These are phyloP conservation scores for Metschnikowia noctiluminum DNA, from an alignment of 805 yeast genomes.

Conservation along the genomic window DNA sequence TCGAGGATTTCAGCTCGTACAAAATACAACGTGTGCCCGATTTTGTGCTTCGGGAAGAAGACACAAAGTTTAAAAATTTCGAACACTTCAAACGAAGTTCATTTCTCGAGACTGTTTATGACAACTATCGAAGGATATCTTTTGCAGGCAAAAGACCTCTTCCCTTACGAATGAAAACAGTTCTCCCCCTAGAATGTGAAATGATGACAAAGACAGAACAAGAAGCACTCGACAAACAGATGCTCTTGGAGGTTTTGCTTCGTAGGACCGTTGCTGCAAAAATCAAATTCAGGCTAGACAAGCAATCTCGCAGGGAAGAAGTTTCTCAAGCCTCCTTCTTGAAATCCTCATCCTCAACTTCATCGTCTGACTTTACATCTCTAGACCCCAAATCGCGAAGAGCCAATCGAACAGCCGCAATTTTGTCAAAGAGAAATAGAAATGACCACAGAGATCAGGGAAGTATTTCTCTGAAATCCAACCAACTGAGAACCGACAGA, in stretches of 20 bases:
- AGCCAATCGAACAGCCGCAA: neutral
- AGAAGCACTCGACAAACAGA: slow-evolving; percentile 26
- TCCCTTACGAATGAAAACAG: slow-evolving; percentile 28
- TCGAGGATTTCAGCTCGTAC: neutral
- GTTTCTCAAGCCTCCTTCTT: neutral
- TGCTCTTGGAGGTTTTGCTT: slow-evolving; percentile 36
- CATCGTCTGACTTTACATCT: neutral
- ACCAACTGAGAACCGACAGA: neutral
- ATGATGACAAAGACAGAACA: slow-evolving; percentile 25
- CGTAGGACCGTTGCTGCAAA: slow-evolving; percentile 43
- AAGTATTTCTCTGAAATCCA: neutral
- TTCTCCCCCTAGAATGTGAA: slow-evolving; percentile 30
- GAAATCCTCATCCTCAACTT: slow-evolving; percentile 10
- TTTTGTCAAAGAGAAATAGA: neutral
- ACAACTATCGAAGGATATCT: slow-evolving; percentile 26
- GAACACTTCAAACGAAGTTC: slow-evolving; percentile 14
- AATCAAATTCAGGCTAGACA: slow-evolving; percentile 31
- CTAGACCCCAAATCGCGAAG: neutral
- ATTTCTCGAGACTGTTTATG: slow-evolving; percentile 21
- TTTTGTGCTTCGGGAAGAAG: neutral
- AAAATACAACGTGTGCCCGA: neutral
- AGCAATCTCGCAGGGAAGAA: neutral
- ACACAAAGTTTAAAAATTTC: neutral
- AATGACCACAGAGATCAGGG: neutral
- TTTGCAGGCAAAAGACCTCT: slow-evolving; percentile 18